Base-by-base conservation (phyloP, 768 basidiomycete genomes). In the Leccinum imitatum region DNA sequence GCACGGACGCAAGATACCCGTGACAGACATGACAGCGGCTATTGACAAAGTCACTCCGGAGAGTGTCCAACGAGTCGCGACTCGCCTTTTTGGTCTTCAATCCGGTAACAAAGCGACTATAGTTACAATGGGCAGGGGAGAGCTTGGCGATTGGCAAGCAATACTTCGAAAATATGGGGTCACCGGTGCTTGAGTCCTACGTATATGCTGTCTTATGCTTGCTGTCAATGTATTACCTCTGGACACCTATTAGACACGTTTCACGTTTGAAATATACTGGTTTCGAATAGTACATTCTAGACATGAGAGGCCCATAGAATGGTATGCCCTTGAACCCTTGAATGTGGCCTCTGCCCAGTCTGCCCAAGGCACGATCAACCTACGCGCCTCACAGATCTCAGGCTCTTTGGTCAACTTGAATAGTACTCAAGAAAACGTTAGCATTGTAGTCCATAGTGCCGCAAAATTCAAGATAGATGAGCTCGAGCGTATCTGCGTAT, bases 1-100 rank as follows among this genome's bases (percentile, higher is more conserved):
- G 8, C 93, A 96, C 67, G 83, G 86, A 59, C 86, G 90, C 66
- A 94, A 91, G 73, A 82, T 97, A 46, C 86, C 91, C 14, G 80
- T 94, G n/a, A 79, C 84, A 10, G 95, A 98, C 73, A 98, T 98
- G 95, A 88, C 87, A 54, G 85, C 82, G 6, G 87, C 87, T 69
- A 91, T 98, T 61, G 92, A 94, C 73, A 77, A 79, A 39, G 85
- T 98, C 58, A 85, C 85, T 8, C 70, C 86, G 1, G 80, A 84
- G 48, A 87, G 89, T 59, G 78, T 98, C 31, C 85, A 81, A 59
- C 83, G 87, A 21, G 93, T 94, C 11, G 94, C 93, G 5, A 78
- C 77, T 23, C 84, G 88, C 27, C 74, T 97, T 27, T 90, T 96
- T 68, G 85, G 89, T 17, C 82, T 83, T 0, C 75, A 82, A 33